Evolutionary conservation across 306 rosid genomes (phyloP).

Genomic region (Dryas octopetala): DNA sequence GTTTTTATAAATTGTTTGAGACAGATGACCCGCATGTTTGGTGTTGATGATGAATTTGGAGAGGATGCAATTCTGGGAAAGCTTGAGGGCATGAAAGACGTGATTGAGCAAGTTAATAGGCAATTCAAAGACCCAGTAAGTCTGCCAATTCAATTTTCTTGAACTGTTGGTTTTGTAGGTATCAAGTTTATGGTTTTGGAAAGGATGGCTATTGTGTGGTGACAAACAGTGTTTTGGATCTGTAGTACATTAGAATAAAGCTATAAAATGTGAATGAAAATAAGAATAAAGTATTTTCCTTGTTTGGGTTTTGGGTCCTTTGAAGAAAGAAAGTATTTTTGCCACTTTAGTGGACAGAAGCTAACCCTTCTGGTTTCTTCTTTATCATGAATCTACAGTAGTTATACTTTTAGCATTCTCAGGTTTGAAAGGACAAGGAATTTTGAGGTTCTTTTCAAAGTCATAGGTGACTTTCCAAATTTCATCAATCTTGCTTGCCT

Average conservation of each 20-base stretch:
- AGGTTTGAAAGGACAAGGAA: neutral
- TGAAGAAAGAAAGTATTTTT: neutral
- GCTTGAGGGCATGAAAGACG: slow-evolving; percentile 96
- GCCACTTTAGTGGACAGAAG: neutral
- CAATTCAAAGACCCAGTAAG: slow-evolving; percentile 98
- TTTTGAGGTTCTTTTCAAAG: neutral
- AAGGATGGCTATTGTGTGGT: neutral
- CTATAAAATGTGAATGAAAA: neutral
- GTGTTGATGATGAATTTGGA: slow-evolving; percentile 89
- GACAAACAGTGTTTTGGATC: neutral
- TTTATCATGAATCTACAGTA: neutral
- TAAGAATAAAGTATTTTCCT: neutral
- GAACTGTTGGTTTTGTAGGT: neutral
- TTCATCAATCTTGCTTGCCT: neutral
- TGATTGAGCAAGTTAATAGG: slow-evolving; percentile 88
- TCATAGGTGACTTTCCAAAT: neutral
- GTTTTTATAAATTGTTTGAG: slow-evolving; percentile 13
- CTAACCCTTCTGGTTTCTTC: neutral
- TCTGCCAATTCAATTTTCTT: neutral
- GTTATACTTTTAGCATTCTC: neutral
- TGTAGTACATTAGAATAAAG: neutral
- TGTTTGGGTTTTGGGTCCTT: neutral
- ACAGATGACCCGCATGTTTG: slow-evolving; percentile 92
- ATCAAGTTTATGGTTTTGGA: slow-evolving; percentile 3
- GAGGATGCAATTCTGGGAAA: slow-evolving; percentile 92